Base-by-base conservation (phyloP, 352 stramenopile genomes). In the Achlya hypogyna region DNA sequence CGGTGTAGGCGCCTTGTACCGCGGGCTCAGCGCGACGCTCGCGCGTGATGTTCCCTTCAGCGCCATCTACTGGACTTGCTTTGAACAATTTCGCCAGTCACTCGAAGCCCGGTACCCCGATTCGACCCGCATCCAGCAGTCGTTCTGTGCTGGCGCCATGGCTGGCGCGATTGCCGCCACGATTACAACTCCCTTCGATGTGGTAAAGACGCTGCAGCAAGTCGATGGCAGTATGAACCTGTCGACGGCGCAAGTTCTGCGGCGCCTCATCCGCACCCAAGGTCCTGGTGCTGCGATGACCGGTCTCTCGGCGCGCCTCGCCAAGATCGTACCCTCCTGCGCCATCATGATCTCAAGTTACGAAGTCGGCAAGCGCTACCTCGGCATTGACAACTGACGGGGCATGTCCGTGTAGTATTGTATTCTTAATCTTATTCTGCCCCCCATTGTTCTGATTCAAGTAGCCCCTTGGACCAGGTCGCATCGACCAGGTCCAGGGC, bases 1-100 rank as follows among this genome's bases (percentile, higher is more conserved):
- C 43, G 91, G 94, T n/a, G 78, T 93, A 51, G 60, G 69, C 20
- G 88, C 88, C 18, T 71, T 98, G 8, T 85, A 95, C 70, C 79
- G 82, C 31, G 95, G 96, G 20, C 74, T 98, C 23, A 78, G 69
- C 18, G 89, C 95, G 5, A 98, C 93, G 10, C 74, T 98, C 42
- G 90, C 89, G 35, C 79, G 95, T 42, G 96, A 99, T 76, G 89
- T 98, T 6, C 95, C 95, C 4, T 99, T 98, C 70, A 95, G 79
- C 8, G 93, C 88, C 0, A 89, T 98, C 35, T 99, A 98, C 71
- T 98, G 92, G 93, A 83, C 88, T 8, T 87, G 76, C 31, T 92
- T 97, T 64, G 95, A 98, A 75, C 70, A 78, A 20, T 81, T 95
- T 8, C 65, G 72, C 54, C 65, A 32, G 28, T 18, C 49, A 2